These are phyloP conservation scores for Striga hermonthica DNA, from an alignment of 305 asterid species.

Conservation along the genomic window DNA sequence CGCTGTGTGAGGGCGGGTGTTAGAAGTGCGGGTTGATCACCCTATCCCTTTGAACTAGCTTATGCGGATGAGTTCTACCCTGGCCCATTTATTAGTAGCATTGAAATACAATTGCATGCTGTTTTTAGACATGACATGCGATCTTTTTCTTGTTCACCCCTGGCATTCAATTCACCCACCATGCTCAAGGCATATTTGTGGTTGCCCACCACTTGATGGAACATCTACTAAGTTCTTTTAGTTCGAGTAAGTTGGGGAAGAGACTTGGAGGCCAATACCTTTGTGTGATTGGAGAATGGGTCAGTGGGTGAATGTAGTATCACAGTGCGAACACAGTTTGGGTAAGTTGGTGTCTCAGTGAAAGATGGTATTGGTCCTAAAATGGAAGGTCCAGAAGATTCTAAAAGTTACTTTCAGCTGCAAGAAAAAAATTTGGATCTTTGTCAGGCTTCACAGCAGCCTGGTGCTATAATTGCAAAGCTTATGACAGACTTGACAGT, in stretches of 20 bases:
- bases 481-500: constrained; percentile 7
- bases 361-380: background rate
- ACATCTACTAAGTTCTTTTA: background rate
- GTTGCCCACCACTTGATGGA: constrained; percentile 4
- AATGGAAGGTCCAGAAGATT: background rate
- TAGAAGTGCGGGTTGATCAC: too few relatives aligned
- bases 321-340: background rate
- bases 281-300: background rate
- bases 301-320: background rate
- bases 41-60: too few relatives aligned
- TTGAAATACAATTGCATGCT: background rate
- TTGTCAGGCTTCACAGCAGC: background rate
- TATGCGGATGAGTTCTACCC: too few relatives aligned
- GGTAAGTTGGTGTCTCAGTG: background rate
- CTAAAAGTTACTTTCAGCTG: background rate
- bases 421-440: background rate
- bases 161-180: constrained; percentile 1
- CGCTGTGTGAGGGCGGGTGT: too few relatives aligned
- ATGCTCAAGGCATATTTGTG: constrained; percentile 2
- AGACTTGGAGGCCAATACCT: background rate
- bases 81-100: too few relatives aligned
- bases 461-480: constrained; percentile 7
- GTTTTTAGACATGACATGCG: constrained; percentile 5
- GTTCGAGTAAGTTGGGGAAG: constrained; percentile 1
- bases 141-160: background rate